phyloP scores from a whole-genome alignment of 176 grass and related monocot genomes.

The Oropetium thomaeum region DNA sequence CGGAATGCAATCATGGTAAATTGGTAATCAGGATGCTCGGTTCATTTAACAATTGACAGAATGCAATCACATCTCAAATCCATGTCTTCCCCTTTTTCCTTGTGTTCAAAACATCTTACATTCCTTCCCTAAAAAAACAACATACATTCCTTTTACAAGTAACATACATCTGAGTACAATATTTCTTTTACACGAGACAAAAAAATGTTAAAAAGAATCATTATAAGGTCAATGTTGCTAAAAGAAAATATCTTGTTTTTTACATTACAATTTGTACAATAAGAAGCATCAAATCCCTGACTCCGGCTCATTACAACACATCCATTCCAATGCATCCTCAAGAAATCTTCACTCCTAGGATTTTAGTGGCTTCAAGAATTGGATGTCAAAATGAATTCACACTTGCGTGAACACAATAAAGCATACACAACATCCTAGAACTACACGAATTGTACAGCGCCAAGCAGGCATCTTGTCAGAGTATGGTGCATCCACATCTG shows the following conservation, averaged over 20 bases:
- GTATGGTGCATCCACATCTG: slow-evolving; percentile 74
- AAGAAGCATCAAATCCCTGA: slow-evolving; percentile 45
- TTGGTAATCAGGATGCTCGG: not conserved
- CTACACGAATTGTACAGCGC: slow-evolving; percentile 35
- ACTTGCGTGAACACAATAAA: slow-evolving; percentile 33
- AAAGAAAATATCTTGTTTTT: not conserved
- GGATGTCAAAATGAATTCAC: slow-evolving; percentile 56
- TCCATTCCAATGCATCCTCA: not conserved
- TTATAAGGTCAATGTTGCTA: slow-evolving; percentile 28
- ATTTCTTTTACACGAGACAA: slow-evolving; percentile 32
- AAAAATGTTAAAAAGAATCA: slow-evolving; percentile 49
- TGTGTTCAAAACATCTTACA: too few species aligned
- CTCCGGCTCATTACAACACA: slow-evolving; percentile 18
- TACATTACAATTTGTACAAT: slow-evolving; percentile 58
- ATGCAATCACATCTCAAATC: not conserved
- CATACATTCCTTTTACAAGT: too few species aligned
- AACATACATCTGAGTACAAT: too few species aligned
- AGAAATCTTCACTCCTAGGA: slow-evolving; percentile 37
- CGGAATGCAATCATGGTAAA: too few species aligned
- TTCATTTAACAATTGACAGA: not conserved
- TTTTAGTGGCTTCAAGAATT: slow-evolving; percentile 32
- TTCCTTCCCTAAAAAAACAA: not conserved
- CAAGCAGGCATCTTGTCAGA: slow-evolving; percentile 39
- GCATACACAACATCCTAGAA: slow-evolving; percentile 36
- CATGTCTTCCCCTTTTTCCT: too few species aligned